phyloP scores from a whole-genome alignment of 73 alveolate species.

The Paramecium octaurelia region DNA sequence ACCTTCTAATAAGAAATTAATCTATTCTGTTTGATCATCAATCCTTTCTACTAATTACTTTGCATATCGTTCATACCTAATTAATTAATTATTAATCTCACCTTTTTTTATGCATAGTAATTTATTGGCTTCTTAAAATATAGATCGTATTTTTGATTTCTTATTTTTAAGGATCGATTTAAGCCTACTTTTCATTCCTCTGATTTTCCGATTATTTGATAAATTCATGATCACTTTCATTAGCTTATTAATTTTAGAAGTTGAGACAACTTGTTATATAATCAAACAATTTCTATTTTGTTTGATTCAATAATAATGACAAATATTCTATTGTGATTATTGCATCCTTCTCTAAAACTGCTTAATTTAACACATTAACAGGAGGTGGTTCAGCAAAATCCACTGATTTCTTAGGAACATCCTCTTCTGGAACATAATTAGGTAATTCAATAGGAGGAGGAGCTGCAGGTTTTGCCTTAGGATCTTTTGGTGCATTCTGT shows the following conservation, averaged over 20 bases:
- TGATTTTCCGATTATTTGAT: not conserved
- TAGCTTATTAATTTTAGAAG: not conserved
- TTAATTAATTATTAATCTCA: not conserved
- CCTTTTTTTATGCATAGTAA: constrained; percentile 55
- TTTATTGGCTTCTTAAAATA: constrained; percentile 18
- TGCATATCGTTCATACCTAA: constrained; percentile 61
- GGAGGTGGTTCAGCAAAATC: constrained; percentile 60
- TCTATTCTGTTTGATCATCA: constrained; percentile 55
- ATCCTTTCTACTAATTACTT: constrained; percentile 45
- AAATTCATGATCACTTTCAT: constrained; percentile 14
- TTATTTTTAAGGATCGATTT: constrained; percentile 35
- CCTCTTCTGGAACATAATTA: constrained; percentile 40
- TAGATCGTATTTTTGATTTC: constrained; percentile 42
- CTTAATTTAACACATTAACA: constrained; percentile 5
- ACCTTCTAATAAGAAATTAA: constrained; percentile 50
- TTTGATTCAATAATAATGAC: not conserved
- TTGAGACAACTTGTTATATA: constrained; percentile 12
- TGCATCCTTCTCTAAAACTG: constrained; percentile 47
- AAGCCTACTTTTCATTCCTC: not conserved
- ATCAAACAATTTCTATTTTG: constrained; percentile 22
- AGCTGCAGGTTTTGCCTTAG: constrained; percentile 58
- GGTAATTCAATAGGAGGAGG: constrained; percentile 60
- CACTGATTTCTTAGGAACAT: constrained; percentile 37
- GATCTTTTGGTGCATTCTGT: constrained; percentile 51
- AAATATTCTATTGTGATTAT: constrained; percentile 19